Conservation (phyloP, 352 stramenopile genomes). For the Phytophthora ramorum region DNA sequence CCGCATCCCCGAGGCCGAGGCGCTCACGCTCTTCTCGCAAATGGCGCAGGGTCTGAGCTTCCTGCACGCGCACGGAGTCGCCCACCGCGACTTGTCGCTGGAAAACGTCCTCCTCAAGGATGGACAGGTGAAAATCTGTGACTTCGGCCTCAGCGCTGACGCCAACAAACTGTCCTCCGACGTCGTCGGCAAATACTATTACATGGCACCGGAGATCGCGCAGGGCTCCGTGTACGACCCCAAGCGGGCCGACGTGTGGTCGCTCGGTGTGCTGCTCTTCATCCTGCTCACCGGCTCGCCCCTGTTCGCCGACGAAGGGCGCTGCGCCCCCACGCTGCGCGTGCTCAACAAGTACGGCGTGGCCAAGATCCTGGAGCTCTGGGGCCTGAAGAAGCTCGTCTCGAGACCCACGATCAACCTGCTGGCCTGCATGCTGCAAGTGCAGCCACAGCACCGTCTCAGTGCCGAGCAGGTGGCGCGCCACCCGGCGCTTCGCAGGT, state of each 20-base stretch:
- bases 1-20: conserved; percentile 46
- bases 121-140: conserved; percentile 59
- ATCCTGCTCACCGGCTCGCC: conserved; percentile 74
- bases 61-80: conserved; percentile 55
- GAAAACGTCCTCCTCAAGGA: conserved; percentile 68
- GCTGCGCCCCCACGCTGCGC: conserved; percentile 57
- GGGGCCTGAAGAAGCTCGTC: conserved; percentile 47
- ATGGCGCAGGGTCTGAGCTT: conserved; percentile 55
- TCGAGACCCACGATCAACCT: conserved; percentile 46
- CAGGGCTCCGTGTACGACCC: conserved; percentile 49
- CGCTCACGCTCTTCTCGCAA: conserved; percentile 50
- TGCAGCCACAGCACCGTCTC: conserved; percentile 46
- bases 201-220: conserved; percentile 75
- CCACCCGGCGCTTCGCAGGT: conserved; percentile 17
- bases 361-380: conserved; percentile 63
- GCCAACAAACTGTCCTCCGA: conserved; percentile 44
- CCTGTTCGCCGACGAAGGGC: conserved; percentile 35
- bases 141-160: conserved; percentile 70
- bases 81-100: conserved; percentile 67
- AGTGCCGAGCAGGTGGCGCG: conserved; percentile 44
- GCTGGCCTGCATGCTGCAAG: conserved; percentile 56
- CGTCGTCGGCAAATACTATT: conserved; percentile 72
- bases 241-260: conserved; percentile 65
- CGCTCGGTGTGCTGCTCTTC: conserved; percentile 71
- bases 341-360: conserved; percentile 61